Evolutionary conservation across 2,329 filamentous ascomycete genomes (phyloP).

Genomic region (Lachnellula arida): DNA sequence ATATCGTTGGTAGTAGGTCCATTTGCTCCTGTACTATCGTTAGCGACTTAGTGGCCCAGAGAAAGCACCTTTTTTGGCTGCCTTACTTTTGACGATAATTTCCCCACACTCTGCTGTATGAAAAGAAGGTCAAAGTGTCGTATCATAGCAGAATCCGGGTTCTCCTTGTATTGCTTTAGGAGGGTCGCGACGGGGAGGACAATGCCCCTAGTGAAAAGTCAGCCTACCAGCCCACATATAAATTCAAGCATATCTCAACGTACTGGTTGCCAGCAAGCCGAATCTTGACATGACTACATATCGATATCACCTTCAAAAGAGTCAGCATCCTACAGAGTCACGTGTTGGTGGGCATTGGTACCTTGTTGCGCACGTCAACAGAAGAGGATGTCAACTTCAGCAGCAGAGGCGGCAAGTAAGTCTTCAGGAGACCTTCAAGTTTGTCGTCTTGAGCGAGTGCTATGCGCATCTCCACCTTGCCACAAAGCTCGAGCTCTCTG

Average conservation of each 20-base stretch:
- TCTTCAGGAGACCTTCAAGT: slow-evolving; percentile 70
- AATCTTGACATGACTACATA: slow-evolving; percentile 69
- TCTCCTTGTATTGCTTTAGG: slow-evolving; percentile 84
- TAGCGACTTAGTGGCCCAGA: not conserved
- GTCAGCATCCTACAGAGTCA: slow-evolving; percentile 3
- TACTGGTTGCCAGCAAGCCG: slow-evolving; percentile 35
- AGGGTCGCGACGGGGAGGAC: slow-evolving; percentile 80
- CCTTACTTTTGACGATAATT: slow-evolving; percentile 45
- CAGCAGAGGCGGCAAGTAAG: slow-evolving; percentile 75
- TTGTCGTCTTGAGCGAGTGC: slow-evolving; percentile 79
- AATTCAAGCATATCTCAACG: slow-evolving; percentile 14
- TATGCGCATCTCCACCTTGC: slow-evolving; percentile 71
- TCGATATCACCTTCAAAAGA: slow-evolving; percentile 51
- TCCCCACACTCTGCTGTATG: slow-evolving; percentile 75
- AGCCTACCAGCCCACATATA: slow-evolving; percentile 1
- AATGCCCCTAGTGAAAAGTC: slow-evolving; percentile 40
- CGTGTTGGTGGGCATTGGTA: slow-evolving; percentile 29
- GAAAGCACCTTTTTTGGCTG: slow-evolving; percentile 19
- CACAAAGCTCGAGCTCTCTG: slow-evolving; percentile 71
- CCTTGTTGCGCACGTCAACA: slow-evolving; percentile 78
- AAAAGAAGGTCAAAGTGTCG: slow-evolving; percentile 86
- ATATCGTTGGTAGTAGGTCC: slow-evolving; percentile 64
- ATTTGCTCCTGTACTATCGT: slow-evolving; percentile 54
- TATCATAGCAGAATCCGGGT: slow-evolving; percentile 62
- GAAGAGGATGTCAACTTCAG: slow-evolving; percentile 63